Percentiles rank a stretch among this genome's conserved stretches.
Conservation (phyloP, 495 filamentous ascomycete species). For the Lophium mytilinum region DNA sequence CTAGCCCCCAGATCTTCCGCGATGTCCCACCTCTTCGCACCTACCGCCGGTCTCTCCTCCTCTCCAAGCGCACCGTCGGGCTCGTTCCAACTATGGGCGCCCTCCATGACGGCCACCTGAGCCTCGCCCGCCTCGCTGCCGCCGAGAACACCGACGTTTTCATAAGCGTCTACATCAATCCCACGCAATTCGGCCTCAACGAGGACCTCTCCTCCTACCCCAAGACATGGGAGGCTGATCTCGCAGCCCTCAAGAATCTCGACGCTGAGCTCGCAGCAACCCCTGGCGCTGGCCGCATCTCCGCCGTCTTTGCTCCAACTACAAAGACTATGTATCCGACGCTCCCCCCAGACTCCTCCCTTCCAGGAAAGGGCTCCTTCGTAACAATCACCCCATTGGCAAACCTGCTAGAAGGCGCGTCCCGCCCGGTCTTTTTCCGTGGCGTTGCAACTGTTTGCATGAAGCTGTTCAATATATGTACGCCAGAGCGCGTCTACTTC, state of each 20-base stretch:
- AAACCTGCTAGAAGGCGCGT: slow-evolving; percentile 71
- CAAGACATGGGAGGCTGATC: slow-evolving; percentile 77
- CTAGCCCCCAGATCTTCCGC: slow-evolving; percentile 60
- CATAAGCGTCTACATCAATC: slow-evolving; percentile 90
- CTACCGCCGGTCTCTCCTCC: slow-evolving; percentile 59
- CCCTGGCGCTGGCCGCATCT: slow-evolving; percentile 52
- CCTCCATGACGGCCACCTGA: slow-evolving; percentile 82
- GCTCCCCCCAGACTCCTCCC: slow-evolving; percentile 71
- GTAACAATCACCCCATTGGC: slow-evolving; percentile 85
- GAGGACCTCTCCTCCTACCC: slow-evolving; percentile 87
- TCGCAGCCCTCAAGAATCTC: slow-evolving; percentile 54
- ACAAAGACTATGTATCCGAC: slow-evolving; percentile 80
- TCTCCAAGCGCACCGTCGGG: slow-evolving; percentile 64
- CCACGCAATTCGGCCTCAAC: slow-evolving; percentile 85
- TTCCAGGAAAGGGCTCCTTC: slow-evolving; percentile 65
- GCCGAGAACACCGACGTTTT: slow-evolving; percentile 75
- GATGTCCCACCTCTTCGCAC: slow-evolving; percentile 62
- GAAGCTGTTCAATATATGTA: slow-evolving; percentile 91
- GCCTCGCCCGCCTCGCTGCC: slow-evolving; percentile 78
- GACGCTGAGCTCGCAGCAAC: slow-evolving; percentile 59
- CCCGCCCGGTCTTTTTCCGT: slow-evolving; percentile 89
- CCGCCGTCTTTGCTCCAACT: slow-evolving; percentile 77
- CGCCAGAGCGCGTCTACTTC: slow-evolving; percentile 86
- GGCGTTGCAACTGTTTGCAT: slow-evolving; percentile 95
- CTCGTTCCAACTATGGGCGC: slow-evolving; percentile 97